These are phyloP conservation scores for Purpureocillium lavendulum DNA, from an alignment of 2,329 filamentous ascomycete genomes.

Conservation along the genomic window DNA sequence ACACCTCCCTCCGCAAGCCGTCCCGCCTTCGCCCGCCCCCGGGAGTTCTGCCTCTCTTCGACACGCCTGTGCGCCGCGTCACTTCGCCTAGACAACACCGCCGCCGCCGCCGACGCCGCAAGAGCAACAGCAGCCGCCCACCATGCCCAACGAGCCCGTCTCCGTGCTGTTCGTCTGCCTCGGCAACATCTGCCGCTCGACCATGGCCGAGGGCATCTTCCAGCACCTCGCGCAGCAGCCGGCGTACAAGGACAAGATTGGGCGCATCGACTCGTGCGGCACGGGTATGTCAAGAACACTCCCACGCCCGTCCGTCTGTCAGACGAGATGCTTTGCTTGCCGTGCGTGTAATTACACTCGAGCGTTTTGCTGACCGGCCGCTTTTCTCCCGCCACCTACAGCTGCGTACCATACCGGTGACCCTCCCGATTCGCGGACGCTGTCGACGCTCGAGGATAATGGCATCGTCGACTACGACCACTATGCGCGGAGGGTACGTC, in stretches of 20 bases:
- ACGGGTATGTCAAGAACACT: no score
- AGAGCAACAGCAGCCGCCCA: no score
- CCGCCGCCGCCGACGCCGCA: no score
- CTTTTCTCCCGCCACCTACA: constrained; percentile 13
- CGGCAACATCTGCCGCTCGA: constrained; percentile 89
- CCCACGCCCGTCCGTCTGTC: no score
- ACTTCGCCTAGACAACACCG: no score
- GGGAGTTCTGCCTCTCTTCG: no score
- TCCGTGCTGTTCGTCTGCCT: constrained; percentile 92
- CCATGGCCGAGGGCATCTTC: constrained; percentile 96
- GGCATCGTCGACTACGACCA: constrained; percentile 73
- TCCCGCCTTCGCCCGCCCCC: no score
- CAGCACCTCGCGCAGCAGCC: constrained; percentile 56
- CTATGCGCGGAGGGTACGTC: constrained; percentile 60
- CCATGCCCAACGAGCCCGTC: constrained; percentile 26
- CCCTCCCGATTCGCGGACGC: constrained; percentile 72
- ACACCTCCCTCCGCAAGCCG: no score
- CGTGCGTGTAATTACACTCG: neutral
- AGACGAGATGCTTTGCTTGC: neutral
- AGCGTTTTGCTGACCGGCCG: neutral
- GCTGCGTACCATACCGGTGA: constrained; percentile 77
- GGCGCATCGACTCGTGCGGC: constrained; percentile 76
- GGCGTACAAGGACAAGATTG: constrained; percentile 51
- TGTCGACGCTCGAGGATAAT: constrained; percentile 66
- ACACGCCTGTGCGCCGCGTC: no score